A percentile compares a stretch with the other conserved stretches of the same genome.
phyloP scores from a whole-genome alignment of 2,329 filamentous ascomycete species.

The Phyllosticta capitalensis region DNA sequence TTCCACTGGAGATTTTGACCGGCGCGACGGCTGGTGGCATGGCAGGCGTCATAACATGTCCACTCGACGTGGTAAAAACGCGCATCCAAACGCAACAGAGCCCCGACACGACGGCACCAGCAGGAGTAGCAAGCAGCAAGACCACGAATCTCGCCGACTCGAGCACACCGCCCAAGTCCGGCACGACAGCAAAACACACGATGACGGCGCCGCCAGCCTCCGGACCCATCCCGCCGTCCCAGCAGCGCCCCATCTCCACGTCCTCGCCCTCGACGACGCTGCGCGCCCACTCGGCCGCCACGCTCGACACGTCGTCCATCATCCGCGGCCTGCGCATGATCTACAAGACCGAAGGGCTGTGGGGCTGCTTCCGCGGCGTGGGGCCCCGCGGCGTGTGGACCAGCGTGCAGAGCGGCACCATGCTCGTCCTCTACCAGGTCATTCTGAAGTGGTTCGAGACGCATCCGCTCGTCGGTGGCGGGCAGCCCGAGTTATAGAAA shows the following conservation, averaged over 20 bases:
- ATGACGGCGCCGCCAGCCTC: constrained; percentile 17
- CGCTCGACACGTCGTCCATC: constrained; percentile 82
- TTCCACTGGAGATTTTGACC: constrained; percentile 77
- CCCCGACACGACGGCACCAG: constrained; percentile 26
- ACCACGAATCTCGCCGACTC: neutral
- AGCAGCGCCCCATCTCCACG: constrained; percentile 73
- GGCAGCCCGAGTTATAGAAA: neutral
- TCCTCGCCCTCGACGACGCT: constrained; percentile 80
- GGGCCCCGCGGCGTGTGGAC: constrained; percentile 93
- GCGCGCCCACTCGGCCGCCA: constrained; percentile 65
- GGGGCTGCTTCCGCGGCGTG: constrained; percentile 89
- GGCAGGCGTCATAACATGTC: constrained; percentile 89
- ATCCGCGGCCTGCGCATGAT: constrained; percentile 76
- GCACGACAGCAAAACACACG: constrained; percentile 21
- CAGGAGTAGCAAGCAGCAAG: neutral
- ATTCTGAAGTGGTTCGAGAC: constrained; percentile 67
- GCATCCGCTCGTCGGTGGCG: constrained; percentile 32
- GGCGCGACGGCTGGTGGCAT: constrained; percentile 84
- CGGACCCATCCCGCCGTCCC: constrained; percentile 24
- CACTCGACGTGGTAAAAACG: constrained; percentile 95
- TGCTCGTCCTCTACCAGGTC: constrained; percentile 91
- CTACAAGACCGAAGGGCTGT: constrained; percentile 79
- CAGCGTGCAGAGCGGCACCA: constrained; percentile 90
- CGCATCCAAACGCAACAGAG: constrained; percentile 87
- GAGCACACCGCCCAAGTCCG: neutral